Conservation (phyloP, 805 yeast species). For the Debaryomyces tyrocola region DNA sequence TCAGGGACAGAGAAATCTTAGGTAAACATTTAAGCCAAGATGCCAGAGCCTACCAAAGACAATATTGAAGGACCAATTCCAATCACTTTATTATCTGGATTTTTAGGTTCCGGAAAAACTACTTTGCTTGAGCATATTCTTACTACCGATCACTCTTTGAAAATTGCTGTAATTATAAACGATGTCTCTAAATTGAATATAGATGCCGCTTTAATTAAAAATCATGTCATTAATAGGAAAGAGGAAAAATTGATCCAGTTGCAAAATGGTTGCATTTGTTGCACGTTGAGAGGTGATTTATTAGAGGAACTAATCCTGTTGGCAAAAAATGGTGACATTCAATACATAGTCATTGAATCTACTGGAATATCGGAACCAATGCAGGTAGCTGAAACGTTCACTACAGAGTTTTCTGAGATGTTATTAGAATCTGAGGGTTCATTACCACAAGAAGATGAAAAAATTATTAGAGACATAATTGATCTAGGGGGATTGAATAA, state of each 20-base stretch:
- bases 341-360: conserved; percentile 46
- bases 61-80: conserved; percentile 31
- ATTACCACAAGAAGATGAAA: conserved; percentile 16
- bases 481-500: conserved; percentile 42
- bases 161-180: conserved; percentile 47
- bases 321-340: conserved; percentile 33
- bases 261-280: conserved; percentile 51
- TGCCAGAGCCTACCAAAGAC: not conserved
- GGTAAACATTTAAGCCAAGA: not conserved
- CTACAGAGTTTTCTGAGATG: conserved; percentile 39
- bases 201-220: conserved; percentile 40
- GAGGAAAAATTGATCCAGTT: conserved; percentile 46
- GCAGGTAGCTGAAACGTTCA: conserved; percentile 52
- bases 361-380: conserved; percentile 51
- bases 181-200: conserved; percentile 46
- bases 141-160: conserved; percentile 38
- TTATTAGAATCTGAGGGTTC: conserved; percentile 24
- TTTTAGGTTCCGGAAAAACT: conserved; percentile 48
- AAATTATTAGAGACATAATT: conserved; percentile 23
- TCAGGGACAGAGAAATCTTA: not conserved
- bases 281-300: conserved; percentile 48
- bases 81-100: conserved; percentile 47
- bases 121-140: conserved; percentile 45
- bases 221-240: conserved; percentile 39
- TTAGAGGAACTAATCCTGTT: conserved; percentile 41